Percentiles rank a stretch among this genome's conserved stretches.
Conservation (phyloP, 2,329 filamentous ascomycete genomes). For the Kalmusia sp. region DNA sequence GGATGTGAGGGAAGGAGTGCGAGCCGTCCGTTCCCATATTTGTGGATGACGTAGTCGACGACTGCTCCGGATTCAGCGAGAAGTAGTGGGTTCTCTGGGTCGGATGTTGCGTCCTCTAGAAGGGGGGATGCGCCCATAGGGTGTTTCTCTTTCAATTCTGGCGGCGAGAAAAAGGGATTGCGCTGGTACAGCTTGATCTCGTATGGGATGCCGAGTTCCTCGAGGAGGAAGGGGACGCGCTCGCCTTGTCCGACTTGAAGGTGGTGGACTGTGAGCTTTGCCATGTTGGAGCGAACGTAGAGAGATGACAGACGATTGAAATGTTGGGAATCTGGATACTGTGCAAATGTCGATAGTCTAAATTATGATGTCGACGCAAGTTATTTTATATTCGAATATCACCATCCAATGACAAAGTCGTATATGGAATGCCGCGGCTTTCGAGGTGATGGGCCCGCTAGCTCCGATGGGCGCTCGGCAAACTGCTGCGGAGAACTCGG, state of each 20-base stretch:
- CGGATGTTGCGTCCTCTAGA: constrained; percentile 59
- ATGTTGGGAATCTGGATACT: background rate
- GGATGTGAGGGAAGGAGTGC: constrained; percentile 53
- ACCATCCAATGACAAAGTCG: background rate
- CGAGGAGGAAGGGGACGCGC: constrained; percentile 69
- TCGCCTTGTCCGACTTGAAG: constrained; percentile 65
- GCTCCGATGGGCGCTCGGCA: background rate
- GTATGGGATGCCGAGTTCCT: constrained; percentile 67
- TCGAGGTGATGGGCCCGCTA: background rate
- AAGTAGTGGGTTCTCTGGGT: constrained; percentile 54
- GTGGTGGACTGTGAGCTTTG: constrained; percentile 44
- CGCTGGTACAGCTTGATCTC: constrained; percentile 56
- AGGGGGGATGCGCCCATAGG: constrained; percentile 65
- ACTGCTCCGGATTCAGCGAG: constrained; percentile 68
- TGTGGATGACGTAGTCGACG: constrained; percentile 67
- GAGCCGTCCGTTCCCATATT: constrained; percentile 57
- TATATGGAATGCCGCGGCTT: background rate
- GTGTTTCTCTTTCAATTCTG: constrained; percentile 35
- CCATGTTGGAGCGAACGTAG: background rate
- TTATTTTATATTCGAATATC: background rate
- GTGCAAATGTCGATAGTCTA: background rate
- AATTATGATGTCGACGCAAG: background rate
- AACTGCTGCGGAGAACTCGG: background rate
- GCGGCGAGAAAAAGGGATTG: constrained; percentile 50
- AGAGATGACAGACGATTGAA: background rate